phyloP scores from a whole-genome alignment of 2,329 filamentous ascomycete genomes.

The Fusarium musae region DNA sequence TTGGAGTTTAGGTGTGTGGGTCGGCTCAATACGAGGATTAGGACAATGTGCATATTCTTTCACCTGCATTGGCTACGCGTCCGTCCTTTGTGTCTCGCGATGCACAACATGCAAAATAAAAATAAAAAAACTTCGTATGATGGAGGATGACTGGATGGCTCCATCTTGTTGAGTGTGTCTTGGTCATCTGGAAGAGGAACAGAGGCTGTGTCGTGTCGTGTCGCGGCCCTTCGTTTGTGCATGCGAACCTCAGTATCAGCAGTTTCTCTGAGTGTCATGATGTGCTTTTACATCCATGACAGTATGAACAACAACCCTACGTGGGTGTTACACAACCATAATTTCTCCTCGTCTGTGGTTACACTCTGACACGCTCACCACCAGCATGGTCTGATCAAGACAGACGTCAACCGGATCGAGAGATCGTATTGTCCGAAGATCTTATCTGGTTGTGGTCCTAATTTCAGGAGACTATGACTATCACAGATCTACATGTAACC shows the following conservation, averaged over 20 bases:
- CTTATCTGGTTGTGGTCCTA: constrained; percentile 16
- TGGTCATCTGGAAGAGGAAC: constrained; percentile 1
- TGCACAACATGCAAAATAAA: constrained; percentile 1
- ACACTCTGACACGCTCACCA: constrained; percentile 20
- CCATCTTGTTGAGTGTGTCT: not conserved
- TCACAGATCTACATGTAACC: constrained; percentile 23
- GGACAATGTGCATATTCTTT: constrained; percentile 3
- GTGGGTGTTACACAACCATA: constrained; percentile 7
- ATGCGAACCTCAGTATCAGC: not conserved
- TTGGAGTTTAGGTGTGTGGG: constrained; percentile 32
- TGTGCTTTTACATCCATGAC: constrained; percentile 5
- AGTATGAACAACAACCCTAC: not conserved
- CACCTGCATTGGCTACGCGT: constrained; percentile 26
- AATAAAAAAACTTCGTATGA: not conserved
- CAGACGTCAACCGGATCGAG: constrained; percentile 8
- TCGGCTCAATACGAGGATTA: constrained; percentile 34
- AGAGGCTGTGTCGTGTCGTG: constrained; percentile 25
- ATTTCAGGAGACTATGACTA: constrained; percentile 16
- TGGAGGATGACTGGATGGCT: not conserved
- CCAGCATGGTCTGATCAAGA: not conserved
- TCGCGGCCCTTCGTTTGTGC: not conserved
- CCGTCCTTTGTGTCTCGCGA: constrained; percentile 18
- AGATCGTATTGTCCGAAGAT: constrained; percentile 22
- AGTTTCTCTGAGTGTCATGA: not conserved
- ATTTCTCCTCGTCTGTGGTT: constrained; percentile 8